Base-by-base conservation (phyloP, 345 rosid genomes). In the Citrus maxima region DNA sequence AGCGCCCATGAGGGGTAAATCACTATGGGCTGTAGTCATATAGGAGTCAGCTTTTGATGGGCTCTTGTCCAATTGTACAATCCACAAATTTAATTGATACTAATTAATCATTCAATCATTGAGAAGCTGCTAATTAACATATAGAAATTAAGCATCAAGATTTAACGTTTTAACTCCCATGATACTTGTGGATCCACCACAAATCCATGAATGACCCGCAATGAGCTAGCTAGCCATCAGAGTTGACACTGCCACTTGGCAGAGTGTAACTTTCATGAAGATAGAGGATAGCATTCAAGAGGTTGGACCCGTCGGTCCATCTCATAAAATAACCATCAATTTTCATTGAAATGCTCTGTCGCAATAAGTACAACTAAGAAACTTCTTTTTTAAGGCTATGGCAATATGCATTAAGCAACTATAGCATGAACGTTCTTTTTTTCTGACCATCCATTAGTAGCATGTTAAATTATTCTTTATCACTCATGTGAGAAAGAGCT, bases 371-470 rank as follows among this genome's bases (percentile, higher is more conserved):
- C 14, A 25, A 66, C 46, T 35, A 60, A 49, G 51, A 56, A 49
- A 6, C 61, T 75, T 77, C 10, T 77, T 54, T 59, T 79, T 67
- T 77, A 72, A 81, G 73, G 80, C 60, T 67, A 30, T 65, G 72
- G 51, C 69, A 74, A 74, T 38, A 14, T 18, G n/a, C 21, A 65
- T 18, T 65, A 79, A 73, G 30, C 68, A 46, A 46, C 51, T 46
- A 46, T 13, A 46, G 18, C 51, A 46, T 46, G 18, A 13, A 12
- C 4, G 4, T 46, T 46, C 4, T 2, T 46, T 42, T 42, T 46
- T 12, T 13, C 3, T 42, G 4, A 46, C 51, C 51, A 13, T 46
- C 51, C 16, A 46, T 46, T 12, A 3, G 18, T 46, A 1, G 51
- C 5, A 12, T 46, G 51, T 46, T 46, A 46, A 3, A 46, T 46